Base-by-base conservation (phyloP, 1,139 yeast genomes). In the Suhomyces maxii region DNA sequence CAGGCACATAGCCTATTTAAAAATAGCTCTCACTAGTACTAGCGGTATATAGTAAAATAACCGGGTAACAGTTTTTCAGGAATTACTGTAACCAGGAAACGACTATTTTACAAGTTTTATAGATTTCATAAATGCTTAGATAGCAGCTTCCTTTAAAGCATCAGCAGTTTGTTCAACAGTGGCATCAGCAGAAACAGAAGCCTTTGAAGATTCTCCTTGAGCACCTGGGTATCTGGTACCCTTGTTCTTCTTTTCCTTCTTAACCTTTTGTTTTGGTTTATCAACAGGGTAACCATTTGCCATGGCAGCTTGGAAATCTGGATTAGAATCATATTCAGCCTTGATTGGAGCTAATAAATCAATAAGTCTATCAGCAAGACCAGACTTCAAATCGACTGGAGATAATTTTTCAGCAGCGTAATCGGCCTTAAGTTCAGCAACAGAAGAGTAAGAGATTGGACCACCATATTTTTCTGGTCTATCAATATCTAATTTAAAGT, bases 391-490 rank as follows among this genome's bases (percentile, higher is more conserved):
- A 68, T 95, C 99, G 37, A 90, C 95, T 32, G 99, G 98, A 39
- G 95, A 80, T 61, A 95, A 79, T 61, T 80, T 80, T 59, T 85
- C 87, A 26, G 78, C 76, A 41, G 79, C 83, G 68, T 79, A 95
- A 57, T 86, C 97, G 35, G 73, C 70, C 65, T 86, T 85, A 60
- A 93, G 74, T 33, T 81, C 76, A n/a, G 80, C 90, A 55, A 89
- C 74, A 26, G 88, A 77, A 40, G 65, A 65, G 77, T 82, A 95
- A 41, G 84, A 75, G 49, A 93, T 76, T 56, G 95, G 86, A 44
- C 99, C 99, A 57, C 99, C 99, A 67, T 89, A 95, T 71, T 93
- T 86, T 63, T 93, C 99, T 39, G 97, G 98, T 70, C 99, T 86
- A 61, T 86, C 83, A 57, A 95, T 83, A 64, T 69, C 73, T 72